Evolutionary conservation across 1,284 basidiomycete species (phyloP).

Genomic region (Coniferiporia weirii): DNA sequence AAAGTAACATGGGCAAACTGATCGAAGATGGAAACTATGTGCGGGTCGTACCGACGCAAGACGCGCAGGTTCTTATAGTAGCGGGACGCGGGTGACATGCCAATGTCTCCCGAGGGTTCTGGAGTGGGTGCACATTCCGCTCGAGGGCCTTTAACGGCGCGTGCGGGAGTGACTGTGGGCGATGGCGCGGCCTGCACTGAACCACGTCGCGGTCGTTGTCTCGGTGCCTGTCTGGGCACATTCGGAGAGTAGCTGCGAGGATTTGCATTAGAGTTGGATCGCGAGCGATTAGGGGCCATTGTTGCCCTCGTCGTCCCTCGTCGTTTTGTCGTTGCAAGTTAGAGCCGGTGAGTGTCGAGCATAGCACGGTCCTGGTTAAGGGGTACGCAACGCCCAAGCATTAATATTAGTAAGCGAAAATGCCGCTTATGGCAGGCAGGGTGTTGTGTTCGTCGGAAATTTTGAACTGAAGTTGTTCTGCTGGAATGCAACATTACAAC

Average conservation of each 20-base stretch:
- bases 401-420: too few species aligned
- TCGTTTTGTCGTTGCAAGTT: neutral
- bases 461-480: too few species aligned
- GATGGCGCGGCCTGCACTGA: neutral
- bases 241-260: slow-evolving; percentile 2
- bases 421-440: too few species aligned
- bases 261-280: slow-evolving; percentile 8
- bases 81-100: slow-evolving; percentile 52
- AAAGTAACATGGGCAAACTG: slow-evolving; percentile 83
- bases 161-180: slow-evolving; percentile 7
- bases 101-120: slow-evolving; percentile 23
- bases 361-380: too few species aligned
- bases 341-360: too few species aligned
- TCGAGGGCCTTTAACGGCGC: neutral
- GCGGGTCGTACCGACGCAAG: slow-evolving; percentile 73
- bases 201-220: slow-evolving; percentile 4
- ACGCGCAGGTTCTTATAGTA: slow-evolving; percentile 82
- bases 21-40: slow-evolving; percentile 76
- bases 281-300: slow-evolving; percentile 13
- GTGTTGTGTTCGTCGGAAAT: too few species aligned
- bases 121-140: neutral
- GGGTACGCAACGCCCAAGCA: too few species aligned
- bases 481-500: too few species aligned
- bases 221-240: slow-evolving; percentile 5
- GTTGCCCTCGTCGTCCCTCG: neutral